Percentiles rank a stretch among this genome's conserved stretches.
These are phyloP conservation scores for Aspergillus cristatus DNA, from an alignment of 495 filamentous ascomycete genomes.

Conservation along the genomic window DNA sequence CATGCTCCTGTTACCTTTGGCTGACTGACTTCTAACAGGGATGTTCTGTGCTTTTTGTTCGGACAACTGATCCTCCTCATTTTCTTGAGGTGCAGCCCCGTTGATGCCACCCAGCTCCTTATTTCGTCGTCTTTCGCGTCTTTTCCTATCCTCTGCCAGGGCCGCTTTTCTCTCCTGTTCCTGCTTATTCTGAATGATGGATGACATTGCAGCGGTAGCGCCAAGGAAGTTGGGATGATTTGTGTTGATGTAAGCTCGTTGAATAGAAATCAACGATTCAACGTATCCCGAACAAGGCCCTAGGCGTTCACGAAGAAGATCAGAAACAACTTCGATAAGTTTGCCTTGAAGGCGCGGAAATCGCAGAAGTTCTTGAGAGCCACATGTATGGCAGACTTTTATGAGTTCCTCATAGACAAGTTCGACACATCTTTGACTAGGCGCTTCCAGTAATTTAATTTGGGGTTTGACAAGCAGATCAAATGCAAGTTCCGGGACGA, in stretches of 20 bases:
- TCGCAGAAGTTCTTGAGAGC: slow-evolving; percentile 81
- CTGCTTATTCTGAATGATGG: slow-evolving; percentile 87
- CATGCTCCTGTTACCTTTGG: slow-evolving; percentile 60
- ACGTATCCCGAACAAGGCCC: slow-evolving; percentile 86
- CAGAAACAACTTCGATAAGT: slow-evolving; percentile 95
- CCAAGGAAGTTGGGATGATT: slow-evolving; percentile 99
- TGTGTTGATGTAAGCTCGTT: slow-evolving; percentile 97
- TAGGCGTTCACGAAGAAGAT: slow-evolving; percentile 84
- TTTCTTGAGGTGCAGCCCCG: slow-evolving; percentile 62
- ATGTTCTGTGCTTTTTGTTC: slow-evolving; percentile 41
- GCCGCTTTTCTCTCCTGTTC: slow-evolving; percentile 80
- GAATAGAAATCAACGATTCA: slow-evolving; percentile 92
- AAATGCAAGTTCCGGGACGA: slow-evolving; percentile 95
- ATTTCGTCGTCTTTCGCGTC: slow-evolving; percentile 68
- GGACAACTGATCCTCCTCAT: slow-evolving; percentile 51
- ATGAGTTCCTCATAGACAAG: slow-evolving; percentile 98
- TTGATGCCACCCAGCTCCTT: slow-evolving; percentile 74
- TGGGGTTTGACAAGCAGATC: slow-evolving; percentile 97
- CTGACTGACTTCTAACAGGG: slow-evolving; percentile 48
- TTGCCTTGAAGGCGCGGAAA: slow-evolving; percentile 94
- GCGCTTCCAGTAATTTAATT: slow-evolving; percentile 93
- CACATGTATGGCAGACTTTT: slow-evolving; percentile 98
- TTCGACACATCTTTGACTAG: slow-evolving; percentile 93
- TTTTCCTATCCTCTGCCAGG: slow-evolving; percentile 71
- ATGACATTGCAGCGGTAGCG: slow-evolving; percentile 94